These are phyloP conservation scores for Acer campestre DNA, from an alignment of 345 rosid genomes.

Conservation along the genomic window DNA sequence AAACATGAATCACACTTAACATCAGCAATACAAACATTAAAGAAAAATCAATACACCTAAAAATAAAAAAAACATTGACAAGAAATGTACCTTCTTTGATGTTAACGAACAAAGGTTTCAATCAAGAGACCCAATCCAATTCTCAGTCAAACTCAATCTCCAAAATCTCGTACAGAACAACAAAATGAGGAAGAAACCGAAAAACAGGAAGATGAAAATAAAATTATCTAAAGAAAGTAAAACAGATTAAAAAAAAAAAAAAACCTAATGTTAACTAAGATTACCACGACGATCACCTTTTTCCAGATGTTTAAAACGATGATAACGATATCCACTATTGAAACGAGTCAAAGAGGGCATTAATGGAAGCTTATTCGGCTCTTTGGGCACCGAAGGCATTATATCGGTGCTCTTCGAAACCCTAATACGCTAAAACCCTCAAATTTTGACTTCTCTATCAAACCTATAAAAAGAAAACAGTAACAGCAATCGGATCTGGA, in stretches of 20 bases:
- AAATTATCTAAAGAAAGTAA: background rate
- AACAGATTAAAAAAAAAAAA: background rate
- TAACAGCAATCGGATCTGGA: background rate
- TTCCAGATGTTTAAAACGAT: slow-evolving; percentile 85
- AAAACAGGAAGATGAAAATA: slow-evolving; percentile 12
- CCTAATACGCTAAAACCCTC: slow-evolving; percentile 45
- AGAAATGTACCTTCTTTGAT: slow-evolving; percentile 8
- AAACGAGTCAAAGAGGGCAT: slow-evolving; percentile 59
- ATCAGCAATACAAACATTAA: too few relatives aligned
- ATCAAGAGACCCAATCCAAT: background rate
- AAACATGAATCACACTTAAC: background rate
- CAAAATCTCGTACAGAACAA: background rate
- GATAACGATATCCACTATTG: slow-evolving; percentile 61
- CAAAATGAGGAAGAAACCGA: slow-evolving; percentile 3
- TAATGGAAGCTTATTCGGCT: slow-evolving; percentile 37
- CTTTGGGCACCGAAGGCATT: slow-evolving; percentile 85
- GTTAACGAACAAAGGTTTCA: background rate
- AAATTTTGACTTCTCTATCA: background rate
- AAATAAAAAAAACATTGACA: background rate
- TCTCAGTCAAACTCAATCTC: background rate
- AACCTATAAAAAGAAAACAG: background rate
- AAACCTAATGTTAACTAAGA: slow-evolving; percentile 70
- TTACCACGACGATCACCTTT: slow-evolving; percentile 97
- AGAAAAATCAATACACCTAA: too few relatives aligned
- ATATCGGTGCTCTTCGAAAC: slow-evolving; percentile 75